Conservation (phyloP, 306 rosid species). For the Acacia crassicarpa region DNA sequence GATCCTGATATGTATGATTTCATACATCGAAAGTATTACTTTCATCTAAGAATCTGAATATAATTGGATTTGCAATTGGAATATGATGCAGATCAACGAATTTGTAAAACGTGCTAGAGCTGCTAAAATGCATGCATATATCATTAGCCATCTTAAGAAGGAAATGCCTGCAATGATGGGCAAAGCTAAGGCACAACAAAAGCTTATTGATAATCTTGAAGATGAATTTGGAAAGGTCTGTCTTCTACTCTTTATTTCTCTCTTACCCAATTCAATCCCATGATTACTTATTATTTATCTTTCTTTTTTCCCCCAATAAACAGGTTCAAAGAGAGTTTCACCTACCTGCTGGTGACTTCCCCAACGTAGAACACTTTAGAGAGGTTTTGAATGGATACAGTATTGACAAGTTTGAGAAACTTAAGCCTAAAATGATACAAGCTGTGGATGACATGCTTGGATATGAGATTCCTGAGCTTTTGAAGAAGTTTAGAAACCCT, state of each 20-base stretch:
- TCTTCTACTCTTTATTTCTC: not conserved
- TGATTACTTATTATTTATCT: not conserved
- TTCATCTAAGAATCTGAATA: not conserved
- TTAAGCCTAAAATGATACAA: constrained; percentile 90
- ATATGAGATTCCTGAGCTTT: constrained; percentile 83
- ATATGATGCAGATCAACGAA: constrained; percentile 74
- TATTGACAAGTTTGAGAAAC: constrained; percentile 84
- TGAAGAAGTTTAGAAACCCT: constrained; percentile 86
- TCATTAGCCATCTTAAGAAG: constrained; percentile 82
- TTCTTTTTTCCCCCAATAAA: not conserved
- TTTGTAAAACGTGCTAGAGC: constrained; percentile 96
- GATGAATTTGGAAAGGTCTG: constrained; percentile 79
- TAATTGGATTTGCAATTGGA: not conserved
- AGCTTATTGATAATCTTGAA: constrained; percentile 66
- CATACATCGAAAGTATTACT: not conserved
- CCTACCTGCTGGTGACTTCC: constrained; percentile 89
- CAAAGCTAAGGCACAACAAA: constrained; percentile 88
- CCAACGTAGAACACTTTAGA: constrained; percentile 67
- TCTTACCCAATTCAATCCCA: constrained; percentile 5
- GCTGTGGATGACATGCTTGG: constrained; percentile 93
- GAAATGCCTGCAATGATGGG: constrained; percentile 97
- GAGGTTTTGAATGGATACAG: constrained; percentile 63
- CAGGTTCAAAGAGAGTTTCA: constrained; percentile 90
- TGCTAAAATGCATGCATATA: constrained; percentile 92
- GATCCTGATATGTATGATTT: too few species aligned